phyloP scores from a whole-genome alignment of 2,329 filamentous ascomycete genomes.

The Pseudogymnoascus sp. region DNA sequence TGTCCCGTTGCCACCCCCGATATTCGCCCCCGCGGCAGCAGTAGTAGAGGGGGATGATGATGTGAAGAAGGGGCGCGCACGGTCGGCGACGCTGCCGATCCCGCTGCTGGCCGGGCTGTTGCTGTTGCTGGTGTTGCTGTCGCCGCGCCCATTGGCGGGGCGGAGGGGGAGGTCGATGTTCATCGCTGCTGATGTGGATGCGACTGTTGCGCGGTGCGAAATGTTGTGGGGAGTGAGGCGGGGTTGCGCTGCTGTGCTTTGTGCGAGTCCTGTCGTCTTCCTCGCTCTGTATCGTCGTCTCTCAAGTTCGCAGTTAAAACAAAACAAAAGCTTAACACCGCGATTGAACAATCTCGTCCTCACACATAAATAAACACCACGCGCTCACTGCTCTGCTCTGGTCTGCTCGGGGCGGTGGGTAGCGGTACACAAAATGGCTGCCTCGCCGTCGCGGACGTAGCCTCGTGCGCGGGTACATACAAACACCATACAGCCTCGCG shows the following conservation, averaged over 20 bases:
- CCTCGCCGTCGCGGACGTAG: neutral
- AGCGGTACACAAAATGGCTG: neutral
- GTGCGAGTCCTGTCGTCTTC: neutral
- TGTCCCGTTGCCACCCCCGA: neutral
- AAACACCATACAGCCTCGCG: neutral
- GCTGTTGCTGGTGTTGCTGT: conserved; percentile 13
- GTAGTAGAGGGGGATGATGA: conserved; percentile 48
- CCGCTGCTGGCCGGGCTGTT: neutral
- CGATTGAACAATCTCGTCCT: too few species aligned
- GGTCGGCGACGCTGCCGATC: neutral
- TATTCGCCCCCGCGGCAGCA: conserved; percentile 25
- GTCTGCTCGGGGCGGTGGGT: neutral
- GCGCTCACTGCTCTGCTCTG: neutral
- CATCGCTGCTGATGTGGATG: conserved; percentile 16
- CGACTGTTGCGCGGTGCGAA: neutral
- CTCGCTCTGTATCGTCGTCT: neutral
- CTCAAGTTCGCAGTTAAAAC: neutral
- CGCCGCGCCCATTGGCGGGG: conserved; percentile 19
- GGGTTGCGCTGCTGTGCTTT: neutral
- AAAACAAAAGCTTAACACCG: neutral
- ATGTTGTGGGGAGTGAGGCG: neutral
- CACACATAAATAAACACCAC: too few species aligned
- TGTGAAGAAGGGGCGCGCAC: conserved; percentile 30
- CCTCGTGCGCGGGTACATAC: neutral
- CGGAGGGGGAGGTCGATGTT: conserved; percentile 29